Evolutionary conservation across 116 monocot genomes (phyloP).

Genomic region (Trichopus zeylanicus): DNA sequence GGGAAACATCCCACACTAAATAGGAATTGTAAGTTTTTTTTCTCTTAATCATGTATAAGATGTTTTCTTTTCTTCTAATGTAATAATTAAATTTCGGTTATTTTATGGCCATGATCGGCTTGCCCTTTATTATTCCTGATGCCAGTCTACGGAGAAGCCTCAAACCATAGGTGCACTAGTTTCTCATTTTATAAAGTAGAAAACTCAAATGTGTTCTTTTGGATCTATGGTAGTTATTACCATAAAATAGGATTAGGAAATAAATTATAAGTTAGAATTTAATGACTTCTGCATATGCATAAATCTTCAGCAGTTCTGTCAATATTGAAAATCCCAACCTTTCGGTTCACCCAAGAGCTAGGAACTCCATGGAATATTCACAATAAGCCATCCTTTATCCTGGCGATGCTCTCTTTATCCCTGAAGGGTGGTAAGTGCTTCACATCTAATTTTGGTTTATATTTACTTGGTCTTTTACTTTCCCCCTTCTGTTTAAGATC

Average conservation of each 20-base stretch:
- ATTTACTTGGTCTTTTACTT: conserved; percentile 1
- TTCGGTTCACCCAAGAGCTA: conserved; percentile 53
- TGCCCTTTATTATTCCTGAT: conserved; percentile 69
- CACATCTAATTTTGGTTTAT: conserved; percentile 2
- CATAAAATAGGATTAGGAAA: neutral
- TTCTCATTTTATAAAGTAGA: conserved; percentile 6
- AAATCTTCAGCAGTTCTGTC: conserved; percentile 47
- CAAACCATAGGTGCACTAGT: conserved; percentile 78
- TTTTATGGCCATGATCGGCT: conserved; percentile 80
- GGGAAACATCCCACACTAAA: too few relatives aligned
- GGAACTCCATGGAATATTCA: conserved; percentile 43
- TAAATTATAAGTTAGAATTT: neutral
- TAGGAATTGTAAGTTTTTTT: too few relatives aligned
- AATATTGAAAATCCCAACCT: conserved; percentile 52
- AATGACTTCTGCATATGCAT: neutral
- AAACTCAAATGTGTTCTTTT: too few relatives aligned
- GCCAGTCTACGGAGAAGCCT: conserved; percentile 86
- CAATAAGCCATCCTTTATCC: conserved; percentile 53
- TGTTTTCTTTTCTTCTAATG: neutral
- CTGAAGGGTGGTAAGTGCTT: conserved; percentile 86
- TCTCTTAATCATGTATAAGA: neutral
- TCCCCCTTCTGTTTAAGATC: too few relatives aligned
- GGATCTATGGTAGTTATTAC: neutral
- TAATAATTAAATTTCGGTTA: conserved; percentile 30
- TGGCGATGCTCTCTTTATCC: conserved; percentile 92